phyloP scores from a whole-genome alignment of 2,329 filamentous ascomycete genomes.

The Clarireedia hainanense region DNA sequence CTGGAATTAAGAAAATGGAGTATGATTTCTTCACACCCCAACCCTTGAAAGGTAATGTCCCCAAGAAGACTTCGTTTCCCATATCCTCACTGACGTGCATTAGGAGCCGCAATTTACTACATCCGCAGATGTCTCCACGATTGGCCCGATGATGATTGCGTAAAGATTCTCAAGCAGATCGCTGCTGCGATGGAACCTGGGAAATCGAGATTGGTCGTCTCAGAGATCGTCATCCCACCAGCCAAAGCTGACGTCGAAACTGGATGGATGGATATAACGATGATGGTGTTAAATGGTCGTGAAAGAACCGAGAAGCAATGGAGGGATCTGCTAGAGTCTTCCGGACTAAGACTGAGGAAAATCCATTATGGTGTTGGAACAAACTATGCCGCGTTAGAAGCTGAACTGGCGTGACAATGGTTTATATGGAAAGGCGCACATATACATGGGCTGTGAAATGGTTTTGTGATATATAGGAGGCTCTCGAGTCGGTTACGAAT shows the following conservation, averaged over 20 bases:
- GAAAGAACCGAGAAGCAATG: slow-evolving; percentile 29
- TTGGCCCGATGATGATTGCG: slow-evolving; percentile 29
- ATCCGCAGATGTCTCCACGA: slow-evolving; percentile 34
- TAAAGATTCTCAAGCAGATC: slow-evolving; percentile 8
- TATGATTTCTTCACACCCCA: slow-evolving; percentile 28
- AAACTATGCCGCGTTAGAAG: slow-evolving; percentile 7
- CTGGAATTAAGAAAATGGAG: slow-evolving; percentile 26
- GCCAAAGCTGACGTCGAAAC: slow-evolving; percentile 28
- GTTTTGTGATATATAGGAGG: background rate
- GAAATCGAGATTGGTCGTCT: slow-evolving; percentile 30
- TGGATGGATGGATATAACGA: slow-evolving; percentile 31
- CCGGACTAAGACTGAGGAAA: slow-evolving; percentile 2
- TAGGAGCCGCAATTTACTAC: slow-evolving; percentile 29
- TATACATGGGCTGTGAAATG: background rate
- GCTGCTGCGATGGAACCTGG: background rate
- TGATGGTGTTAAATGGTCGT: slow-evolving; percentile 30
- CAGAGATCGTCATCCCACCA: slow-evolving; percentile 36
- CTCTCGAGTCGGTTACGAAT: background rate
- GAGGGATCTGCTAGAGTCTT: background rate
- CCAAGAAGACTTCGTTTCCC: background rate
- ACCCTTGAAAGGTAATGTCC: slow-evolving; percentile 20
- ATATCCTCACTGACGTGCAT: background rate
- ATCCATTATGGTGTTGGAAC: slow-evolving; percentile 3
- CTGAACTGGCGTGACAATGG: background rate
- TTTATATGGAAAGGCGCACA: background rate